Conservation (phyloP, 192 early-diverging fungal species). For the Mortierella hygrophila region DNA sequence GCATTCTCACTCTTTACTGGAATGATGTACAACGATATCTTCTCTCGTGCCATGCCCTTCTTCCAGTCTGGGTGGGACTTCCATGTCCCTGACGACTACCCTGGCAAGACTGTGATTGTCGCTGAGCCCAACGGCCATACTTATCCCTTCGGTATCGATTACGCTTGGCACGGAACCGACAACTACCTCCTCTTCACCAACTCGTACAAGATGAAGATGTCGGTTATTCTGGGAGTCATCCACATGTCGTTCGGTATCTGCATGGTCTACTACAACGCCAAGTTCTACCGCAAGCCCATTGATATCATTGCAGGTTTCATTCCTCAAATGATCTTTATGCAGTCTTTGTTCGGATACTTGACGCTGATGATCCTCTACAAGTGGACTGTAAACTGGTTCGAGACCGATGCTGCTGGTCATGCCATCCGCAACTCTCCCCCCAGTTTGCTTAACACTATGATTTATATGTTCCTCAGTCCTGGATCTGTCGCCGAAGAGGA, state of each 20-base stretch:
- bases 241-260: slow-evolving; percentile 98
- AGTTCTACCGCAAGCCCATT: slow-evolving; percentile 86
- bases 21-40: slow-evolving; percentile 98
- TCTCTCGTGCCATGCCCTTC: slow-evolving; percentile 83
- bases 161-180: slow-evolving; percentile 90
- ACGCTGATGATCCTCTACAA: slow-evolving; percentile 93
- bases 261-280: slow-evolving; percentile 90
- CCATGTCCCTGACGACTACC: slow-evolving; percentile 66
- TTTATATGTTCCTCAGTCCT: slow-evolving; percentile 99
- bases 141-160: slow-evolving; percentile 51
- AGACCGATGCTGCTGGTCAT: slow-evolving; percentile 73
- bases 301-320: slow-evolving; percentile 90
- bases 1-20: slow-evolving; percentile 98
- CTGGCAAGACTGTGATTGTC: slow-evolving; percentile 68
- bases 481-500: slow-evolving; percentile 79
- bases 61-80: slow-evolving; percentile 87
- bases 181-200: slow-evolving; percentile 97
- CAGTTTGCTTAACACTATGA: slow-evolving; percentile 96
- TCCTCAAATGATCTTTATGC: slow-evolving; percentile 95
- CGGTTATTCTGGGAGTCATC: slow-evolving; percentile 94
- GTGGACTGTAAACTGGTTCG: slow-evolving; percentile 94
- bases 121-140: slow-evolving; percentile 67
- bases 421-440: slow-evolving; percentile 83
- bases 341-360: slow-evolving; percentile 96
- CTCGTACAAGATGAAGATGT: slow-evolving; percentile 99